Evolutionary conservation across 768 basidiomycete genomes (phyloP), one percentile per base, ranked within the genome.

Genomic region (Russula vinacea): DNA sequence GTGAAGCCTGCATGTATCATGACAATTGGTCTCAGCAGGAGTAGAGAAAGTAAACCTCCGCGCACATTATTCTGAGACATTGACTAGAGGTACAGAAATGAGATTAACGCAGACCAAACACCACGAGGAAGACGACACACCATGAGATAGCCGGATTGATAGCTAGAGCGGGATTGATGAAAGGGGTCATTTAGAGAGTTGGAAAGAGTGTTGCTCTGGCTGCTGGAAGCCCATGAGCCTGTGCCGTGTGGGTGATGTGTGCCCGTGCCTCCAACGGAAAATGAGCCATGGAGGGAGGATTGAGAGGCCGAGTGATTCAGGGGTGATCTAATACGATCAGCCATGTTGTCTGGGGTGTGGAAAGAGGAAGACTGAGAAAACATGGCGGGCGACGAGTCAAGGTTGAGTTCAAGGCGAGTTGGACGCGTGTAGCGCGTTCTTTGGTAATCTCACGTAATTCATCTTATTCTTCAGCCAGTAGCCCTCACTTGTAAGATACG

Each of bases 91-190:
- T 5, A 35, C 40, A n/a, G n/a, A n/a, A n/a, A n/a, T n/a, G 37
- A 53, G n/a, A 51, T 24, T 40, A 45, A 63, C 5, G 24, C 45
- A 52, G 32, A 26, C 8, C 0, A 26, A 24, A 49, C 35, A 10
- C 45, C 24, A n/a, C 29, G 44, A 54, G 22, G 33, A 16, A 29
- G 35, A 53, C 42, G 14, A 58, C 84, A 62, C 54, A 90, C 90
- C 86, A 92, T 83, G 58, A 92, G 78, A 73, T 91, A 92, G 4
- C 90, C 90, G 40, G 88, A 80, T 70, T 91, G 90, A 72, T 92
- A 92, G 69, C 88, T 88, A 60, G 86, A 84, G 67, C 88, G 80
- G 3, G 87, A 85, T 73, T 89, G 88, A 10, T 85, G 81, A 57
- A 91, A 79, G 16, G 84, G 80, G 68, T 90, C 88, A n/a, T 80